phyloP scores from a whole-genome alignment of 2,329 filamentous ascomycete species.

The Aspergillus persii region DNA sequence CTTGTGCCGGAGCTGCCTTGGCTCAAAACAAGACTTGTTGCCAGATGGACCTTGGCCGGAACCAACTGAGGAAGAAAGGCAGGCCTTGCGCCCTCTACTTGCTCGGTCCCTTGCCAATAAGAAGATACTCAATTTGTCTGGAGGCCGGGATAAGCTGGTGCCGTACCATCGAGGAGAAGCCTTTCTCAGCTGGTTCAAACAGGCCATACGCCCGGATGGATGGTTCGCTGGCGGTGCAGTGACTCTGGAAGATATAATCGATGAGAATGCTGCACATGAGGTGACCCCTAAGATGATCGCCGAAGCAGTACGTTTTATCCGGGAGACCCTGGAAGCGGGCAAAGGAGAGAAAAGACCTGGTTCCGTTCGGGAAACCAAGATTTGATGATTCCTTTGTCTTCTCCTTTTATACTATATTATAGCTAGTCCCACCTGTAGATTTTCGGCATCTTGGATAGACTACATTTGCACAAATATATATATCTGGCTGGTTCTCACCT shows the following conservation, averaged over 20 bases:
- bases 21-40: conserved; percentile 21
- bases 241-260: conserved; percentile 57
- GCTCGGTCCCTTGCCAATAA: conserved; percentile 48
- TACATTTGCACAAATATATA: no score
- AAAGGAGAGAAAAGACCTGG: conserved; percentile 23
- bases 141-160: conserved; percentile 59
- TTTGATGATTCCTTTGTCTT: conserved; percentile 17
- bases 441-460: background rate
- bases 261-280: conserved; percentile 58
- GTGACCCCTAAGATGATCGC: conserved; percentile 57
- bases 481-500: background rate
- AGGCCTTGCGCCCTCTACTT: conserved; percentile 44
- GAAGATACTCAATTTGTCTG: conserved; percentile 53
- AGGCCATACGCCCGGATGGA: conserved; percentile 36
- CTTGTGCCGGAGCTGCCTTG: conserved; percentile 61
- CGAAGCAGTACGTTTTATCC: conserved; percentile 55
- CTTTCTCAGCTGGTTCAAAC: conserved; percentile 58
- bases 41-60: conserved; percentile 34
- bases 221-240: conserved; percentile 53
- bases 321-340: conserved; percentile 36
- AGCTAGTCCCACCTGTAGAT: background rate
- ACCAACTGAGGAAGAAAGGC: conserved; percentile 44
- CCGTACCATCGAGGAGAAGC: conserved; percentile 57
- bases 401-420: background rate
- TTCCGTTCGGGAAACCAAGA: conserved; percentile 37